Conservation (phyloP, 805 yeast genomes). For the Starmerella sirachaensis region DNA sequence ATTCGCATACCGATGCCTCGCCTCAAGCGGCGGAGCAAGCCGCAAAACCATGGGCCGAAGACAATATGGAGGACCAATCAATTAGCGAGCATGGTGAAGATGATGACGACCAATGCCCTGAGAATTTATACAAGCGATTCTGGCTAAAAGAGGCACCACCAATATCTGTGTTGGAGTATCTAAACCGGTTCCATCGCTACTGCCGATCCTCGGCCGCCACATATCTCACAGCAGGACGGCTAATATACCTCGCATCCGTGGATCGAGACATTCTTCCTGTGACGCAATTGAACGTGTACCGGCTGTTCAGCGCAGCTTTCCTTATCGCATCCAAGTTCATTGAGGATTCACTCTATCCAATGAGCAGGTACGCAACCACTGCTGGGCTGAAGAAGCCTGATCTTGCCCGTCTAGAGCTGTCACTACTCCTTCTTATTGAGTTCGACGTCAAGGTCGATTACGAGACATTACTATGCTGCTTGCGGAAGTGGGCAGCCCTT, state of each 20-base stretch:
- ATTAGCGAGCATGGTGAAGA: too few species aligned
- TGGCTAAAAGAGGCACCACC: constrained; percentile 23
- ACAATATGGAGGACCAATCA: too few species aligned
- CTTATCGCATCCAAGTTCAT: constrained; percentile 37
- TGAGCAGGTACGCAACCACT: constrained; percentile 37
- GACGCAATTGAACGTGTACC: constrained; percentile 31
- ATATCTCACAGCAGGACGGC: constrained; percentile 30
- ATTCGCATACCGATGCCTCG: too few species aligned
- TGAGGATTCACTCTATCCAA: constrained; percentile 38
- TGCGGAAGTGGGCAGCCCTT: constrained; percentile 10
- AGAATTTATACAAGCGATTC: constrained; percentile 17
- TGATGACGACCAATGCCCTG: too few species aligned
- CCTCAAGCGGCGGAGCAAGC: too few species aligned
- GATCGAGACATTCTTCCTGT: constrained; percentile 27
- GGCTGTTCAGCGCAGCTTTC: constrained; percentile 36
- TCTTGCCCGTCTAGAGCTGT: constrained; percentile 38
- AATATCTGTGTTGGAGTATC: constrained; percentile 27
- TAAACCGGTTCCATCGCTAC: constrained; percentile 31
- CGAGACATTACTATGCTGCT: constrained; percentile 4
- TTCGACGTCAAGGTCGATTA: constrained; percentile 38
- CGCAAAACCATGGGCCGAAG: too few species aligned
- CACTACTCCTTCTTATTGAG: constrained; percentile 38
- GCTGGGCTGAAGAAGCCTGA: constrained; percentile 38
- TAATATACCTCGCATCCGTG: constrained; percentile 28
- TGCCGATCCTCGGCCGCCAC: constrained; percentile 32